Base-by-base conservation (phyloP, 768 basidiomycete genomes). In the Termitomyces heimii region DNA sequence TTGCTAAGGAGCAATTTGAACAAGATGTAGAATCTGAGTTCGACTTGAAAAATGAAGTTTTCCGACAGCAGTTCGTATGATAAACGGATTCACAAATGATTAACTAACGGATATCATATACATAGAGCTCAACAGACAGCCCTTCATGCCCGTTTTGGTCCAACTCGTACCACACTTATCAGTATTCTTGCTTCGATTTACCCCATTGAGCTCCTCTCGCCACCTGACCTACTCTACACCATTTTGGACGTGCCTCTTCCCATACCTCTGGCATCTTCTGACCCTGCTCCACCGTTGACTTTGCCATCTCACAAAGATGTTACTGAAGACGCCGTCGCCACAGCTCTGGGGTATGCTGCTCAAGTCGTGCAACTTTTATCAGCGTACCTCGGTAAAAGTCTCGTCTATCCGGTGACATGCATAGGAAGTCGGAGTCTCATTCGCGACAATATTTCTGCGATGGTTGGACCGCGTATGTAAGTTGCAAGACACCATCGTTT, bases 391-490 rank as follows among this genome's bases (percentile, higher is more conserved):
- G 87, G 86, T 1, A 85, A 85, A 59, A 76, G 79, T 24, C 71
- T 98, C 42, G 80, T 90, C 14, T 98, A 99, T 74, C 93, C 95
- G 24, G 81, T 98, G 50, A 93, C 89, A 20, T 94, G 85, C 70
- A 80, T 92, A 49, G 95, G 94, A 2, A 98, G 94, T 63, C 79
- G 92, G 60, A 97, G 94, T 71, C 69, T 94, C 59, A 92, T 98
- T 60, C 84, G 85, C 67, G 97, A 99, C 74, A 87, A 86, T 13
- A 95, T 98, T 50, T 94, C 92, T 48, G 86, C 88, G 14, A 97
- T 98, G 89, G 87, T 94, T 57, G 97, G 97, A 3, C 94, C 94
- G 9, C 77, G 96, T 70, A 89, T 94, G 93, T 96, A 65, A 72
- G 89, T 77, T 16, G 18, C 31, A 8, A 22, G 50, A 29, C 39